Base-by-base conservation (phyloP, 352 stramenopile genomes). In the Phytophthora hybrid region DNA sequence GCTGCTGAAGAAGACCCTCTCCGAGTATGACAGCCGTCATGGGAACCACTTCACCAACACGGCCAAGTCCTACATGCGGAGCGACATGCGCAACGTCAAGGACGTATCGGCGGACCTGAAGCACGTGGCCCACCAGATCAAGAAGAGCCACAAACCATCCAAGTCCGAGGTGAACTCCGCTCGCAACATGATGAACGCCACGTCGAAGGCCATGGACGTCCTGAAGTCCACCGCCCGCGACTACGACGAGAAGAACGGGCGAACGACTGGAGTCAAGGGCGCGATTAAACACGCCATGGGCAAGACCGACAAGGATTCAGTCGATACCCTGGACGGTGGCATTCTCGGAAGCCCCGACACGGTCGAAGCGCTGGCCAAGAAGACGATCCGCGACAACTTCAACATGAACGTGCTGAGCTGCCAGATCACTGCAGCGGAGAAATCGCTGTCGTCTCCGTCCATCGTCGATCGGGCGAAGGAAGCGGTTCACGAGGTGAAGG, bases 381-480 rank as follows among this genome's bases (percentile, higher is more conserved):
- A 31, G 34, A 78, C 71, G 0, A 13, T 74, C 14, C 55, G 39
- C 21, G 49, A 74, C 31, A 67, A 71, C 31, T 67, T 74, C 31
- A 74, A 71, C n/a, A 41, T 71, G 34, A 71, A 71, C 26, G 71
- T 60, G 10, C 47, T 78, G 54, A 78, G n/a, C 59, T 67, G 61
- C 59, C 71, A 78, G 55, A 71, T 74, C 34, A 59, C 47, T 21
- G 23, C 66, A 6, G 66, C 66, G 10, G 71, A 78, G 37, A 73
- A 71, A 11, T 21, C 60, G 1, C 51, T 74, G 55, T 56, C 58
- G 14, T 41, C 60, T 11, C 51, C 44, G 1, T 63, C 65, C 18
- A 55, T 74, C 57, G 32, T 74, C 3, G 55, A 52, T 2, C 59
- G 59, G 46, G 71, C 71, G 19, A 77, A 77, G 53, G 71, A 74